Evolutionary conservation across 2,329 filamentous ascomycete genomes (phyloP).

Genomic region (Teratosphaeria zuluensis): DNA sequence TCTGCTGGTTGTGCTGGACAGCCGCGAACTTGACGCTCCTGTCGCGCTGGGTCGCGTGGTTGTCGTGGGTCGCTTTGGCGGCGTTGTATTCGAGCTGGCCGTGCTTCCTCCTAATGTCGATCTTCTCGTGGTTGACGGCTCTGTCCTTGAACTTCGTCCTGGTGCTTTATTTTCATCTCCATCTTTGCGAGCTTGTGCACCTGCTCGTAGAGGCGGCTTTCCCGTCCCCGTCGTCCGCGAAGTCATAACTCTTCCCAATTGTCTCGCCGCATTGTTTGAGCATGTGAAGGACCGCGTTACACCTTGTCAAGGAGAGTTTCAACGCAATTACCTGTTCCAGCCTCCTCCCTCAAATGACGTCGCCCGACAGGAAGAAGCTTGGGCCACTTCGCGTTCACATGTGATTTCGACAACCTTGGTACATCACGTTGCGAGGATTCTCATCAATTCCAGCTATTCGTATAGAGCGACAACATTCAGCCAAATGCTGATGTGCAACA

Average conservation of each 20-base stretch:
- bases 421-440: too few relatives aligned
- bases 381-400: background rate
- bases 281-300: background rate
- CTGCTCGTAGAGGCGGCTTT: background rate
- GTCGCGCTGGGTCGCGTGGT: slow-evolving; percentile 2
- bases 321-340: background rate
- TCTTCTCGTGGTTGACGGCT: slow-evolving; percentile 1
- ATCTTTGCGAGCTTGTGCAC: background rate
- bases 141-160: slow-evolving; percentile 4
- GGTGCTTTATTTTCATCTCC: slow-evolving; percentile 9
- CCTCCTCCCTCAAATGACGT: background rate
- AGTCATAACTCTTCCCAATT: background rate
- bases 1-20: background rate
- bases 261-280: background rate
- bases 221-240: background rate
- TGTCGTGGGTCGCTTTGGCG: slow-evolving; percentile 4
- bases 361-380: background rate
- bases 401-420: background rate
- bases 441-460: too few relatives aligned
- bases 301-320: background rate
- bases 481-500: too few relatives aligned
- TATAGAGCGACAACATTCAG: too few relatives aligned
- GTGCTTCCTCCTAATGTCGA: slow-evolving; percentile 3
- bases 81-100: background rate
- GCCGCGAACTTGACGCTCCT: slow-evolving; percentile 1